Evolutionary conservation across 2,329 filamentous ascomycete species (phyloP), one percentile per base, ranked within the genome.

Genomic region (Chaetomium globosum): DNA sequence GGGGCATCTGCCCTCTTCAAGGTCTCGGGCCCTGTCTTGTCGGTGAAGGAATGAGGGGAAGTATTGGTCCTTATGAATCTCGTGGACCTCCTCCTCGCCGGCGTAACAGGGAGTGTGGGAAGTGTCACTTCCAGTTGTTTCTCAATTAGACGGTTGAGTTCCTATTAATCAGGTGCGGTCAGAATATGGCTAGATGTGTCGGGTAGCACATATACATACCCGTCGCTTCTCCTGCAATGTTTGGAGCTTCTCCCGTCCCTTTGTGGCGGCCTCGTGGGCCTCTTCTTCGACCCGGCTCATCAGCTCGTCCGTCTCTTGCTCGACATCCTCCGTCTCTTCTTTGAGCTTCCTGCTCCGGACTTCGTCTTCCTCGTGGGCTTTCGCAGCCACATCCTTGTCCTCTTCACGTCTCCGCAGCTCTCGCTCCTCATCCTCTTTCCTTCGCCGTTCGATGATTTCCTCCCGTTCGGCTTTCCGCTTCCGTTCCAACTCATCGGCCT

Each of bases 201-300:
- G 23, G 8, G 31, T 10, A 36, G 12, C 31, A 28, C 3, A 16
- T n/a, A 0, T 39, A 49, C 70, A 52, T 65, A 74, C 74, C 63
- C 66, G 65, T 59, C 63, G 69, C 65, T 43, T 60, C 33, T 68
- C 66, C 48, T 67, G 59, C 30, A 69, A 33, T 19, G 31, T 53
- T 13, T 73, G 74, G 52, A 81, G 81, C 89, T 89, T 93, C 67
- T 80, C 80, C 33, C 70, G 75, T 69, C 80, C 79, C 2, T 85
- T 88, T 0, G 87, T 88, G 0, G 83, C 79, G 1, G 73, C 75
- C 67, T 82, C 82, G 68, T 85, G 74, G 61, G 75, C 80, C 1
- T 72, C 74, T 2, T 81, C 82, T 5, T 77, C 76, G 16, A 74
- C 75, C 59, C 92, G 73, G 6, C 71, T 73, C 56, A 80, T 77